Conservation (phyloP, 257 asterid species). For the Primulina eburnea region DNA sequence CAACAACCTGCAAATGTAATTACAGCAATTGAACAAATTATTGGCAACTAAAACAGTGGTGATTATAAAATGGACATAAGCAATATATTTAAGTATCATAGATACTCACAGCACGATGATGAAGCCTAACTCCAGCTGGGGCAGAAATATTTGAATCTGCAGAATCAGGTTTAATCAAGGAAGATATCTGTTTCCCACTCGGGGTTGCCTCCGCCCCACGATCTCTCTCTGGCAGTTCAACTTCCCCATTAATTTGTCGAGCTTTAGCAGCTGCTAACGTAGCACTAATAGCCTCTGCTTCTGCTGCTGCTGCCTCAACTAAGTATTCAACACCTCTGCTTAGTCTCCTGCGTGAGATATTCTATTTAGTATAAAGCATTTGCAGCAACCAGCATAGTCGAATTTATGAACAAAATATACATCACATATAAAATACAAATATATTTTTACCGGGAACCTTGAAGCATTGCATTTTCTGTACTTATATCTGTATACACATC, state of each 20-base stretch:
- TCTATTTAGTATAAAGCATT: conserved; percentile 23
- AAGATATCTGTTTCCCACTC: conserved; percentile 76
- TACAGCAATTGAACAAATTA: conserved; percentile 21
- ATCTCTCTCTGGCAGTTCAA: conserved; percentile 89
- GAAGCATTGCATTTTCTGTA: conserved; percentile 85
- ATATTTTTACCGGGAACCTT: conserved; percentile 63
- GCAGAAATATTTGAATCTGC: conserved; percentile 56
- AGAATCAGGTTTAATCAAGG: conserved; percentile 82
- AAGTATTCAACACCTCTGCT: conserved; percentile 93
- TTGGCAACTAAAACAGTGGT: conserved; percentile 19
- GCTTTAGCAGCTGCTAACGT: conserved; percentile 99
- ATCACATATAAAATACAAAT: conserved; percentile 18
- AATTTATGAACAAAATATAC: conserved; percentile 4
- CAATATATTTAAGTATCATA: conserved; percentile 24
- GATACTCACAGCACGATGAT: conserved; percentile 95
- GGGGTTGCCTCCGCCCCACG: conserved; percentile 98
- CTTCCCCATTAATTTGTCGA: conserved; percentile 91
- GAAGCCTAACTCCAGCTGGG: conserved; percentile 95
- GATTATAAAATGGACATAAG: neutral
- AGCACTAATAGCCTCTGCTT: conserved; percentile 96
- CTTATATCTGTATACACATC: conserved; percentile 86
- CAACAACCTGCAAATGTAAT: conserved; percentile 69
- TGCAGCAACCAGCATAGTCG: conserved; percentile 23
- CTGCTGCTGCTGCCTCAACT: conserved; percentile 99
- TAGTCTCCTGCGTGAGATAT: conserved; percentile 48